Evolutionary conservation across 164 flowering plant species (phyloP).

Genomic region (Annona cherimola): DNA sequence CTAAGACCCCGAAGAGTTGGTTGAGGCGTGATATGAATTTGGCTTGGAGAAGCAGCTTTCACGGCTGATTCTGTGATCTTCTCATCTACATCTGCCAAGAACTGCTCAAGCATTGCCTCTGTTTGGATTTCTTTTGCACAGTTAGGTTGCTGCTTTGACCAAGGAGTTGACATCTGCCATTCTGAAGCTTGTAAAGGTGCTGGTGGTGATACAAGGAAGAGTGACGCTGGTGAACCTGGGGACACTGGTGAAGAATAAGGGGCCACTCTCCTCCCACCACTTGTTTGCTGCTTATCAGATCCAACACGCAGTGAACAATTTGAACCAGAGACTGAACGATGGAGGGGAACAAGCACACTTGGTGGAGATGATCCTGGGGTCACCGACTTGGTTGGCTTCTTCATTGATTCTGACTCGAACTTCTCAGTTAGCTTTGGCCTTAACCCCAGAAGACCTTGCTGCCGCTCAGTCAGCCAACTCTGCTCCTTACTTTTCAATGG

Average conservation of each 20-base stretch:
- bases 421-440: slow-evolving; percentile 38
- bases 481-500: slow-evolving; percentile 40
- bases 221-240: slow-evolving; percentile 52
- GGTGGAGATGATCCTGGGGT: slow-evolving; percentile 37
- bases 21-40: slow-evolving; percentile 39
- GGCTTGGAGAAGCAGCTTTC: slow-evolving; percentile 38
- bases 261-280: slow-evolving; percentile 34
- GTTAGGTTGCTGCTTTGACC: slow-evolving; percentile 63
- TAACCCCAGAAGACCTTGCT: slow-evolving; percentile 63
- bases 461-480: slow-evolving; percentile 47
- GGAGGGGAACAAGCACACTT: slow-evolving; percentile 69
- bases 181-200: slow-evolving; percentile 40
- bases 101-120: slow-evolving; percentile 71
- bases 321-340: slow-evolving; percentile 43
- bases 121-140: slow-evolving; percentile 45
- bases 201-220: slow-evolving; percentile 39
- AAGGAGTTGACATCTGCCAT: slow-evolving; percentile 55
- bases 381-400: slow-evolving; percentile 68
- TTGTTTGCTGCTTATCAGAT: slow-evolving; percentile 33
- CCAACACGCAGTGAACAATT: slow-evolving; percentile 31
- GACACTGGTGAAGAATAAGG: slow-evolving; percentile 43
- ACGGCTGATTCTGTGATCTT: slow-evolving; percentile 67
- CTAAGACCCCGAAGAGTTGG: slow-evolving; percentile 59
- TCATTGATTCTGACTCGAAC: slow-evolving; percentile 32
- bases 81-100: slow-evolving; percentile 76